Evolutionary conservation across 148 eudicot genomes (phyloP), one percentile per base, ranked within the genome.

Genomic region (Nepenthes gracilis): DNA sequence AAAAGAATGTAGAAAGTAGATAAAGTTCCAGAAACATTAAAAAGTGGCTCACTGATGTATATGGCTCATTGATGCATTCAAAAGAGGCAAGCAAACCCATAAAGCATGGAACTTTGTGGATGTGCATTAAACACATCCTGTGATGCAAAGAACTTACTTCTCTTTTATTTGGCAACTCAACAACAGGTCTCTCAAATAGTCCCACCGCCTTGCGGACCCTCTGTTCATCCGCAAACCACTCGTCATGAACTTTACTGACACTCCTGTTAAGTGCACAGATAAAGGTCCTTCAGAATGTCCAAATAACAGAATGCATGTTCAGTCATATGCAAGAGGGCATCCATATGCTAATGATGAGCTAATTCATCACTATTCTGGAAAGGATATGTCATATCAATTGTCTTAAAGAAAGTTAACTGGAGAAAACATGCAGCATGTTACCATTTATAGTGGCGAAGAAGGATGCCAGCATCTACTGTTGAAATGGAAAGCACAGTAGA

Each of bases 221-320:
- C 60, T 81, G 87, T 76, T 88, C 96, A 73, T 88, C 85, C 33
- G 89, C 93, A 79, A 88, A 88, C 96, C 96, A 88, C 72, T 81
- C 96, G 72, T 88, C 96, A 64, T 88, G 74, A 56, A 88, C 93
- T 71, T 83, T 85, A 71, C 87, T 81, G 56, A 85, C 92, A 70
- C 85, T 88, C 96, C 96, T 88, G 80, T 48, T 23, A 36, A 62
- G 36, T 63, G 68, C 72, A 70, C 36, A 70, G 48, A 66, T 14
- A 73, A 54, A 23, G 32, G 11, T 53, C 38, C 54, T 52, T 62
- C 47, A 53, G 45, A 50, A 48, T 1, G 35, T 10, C 23, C 33
- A 52, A 4, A 50, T 58, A 55, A 9, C 61, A 54, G n/a, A 61
- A 33, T 45, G 12, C 12, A 54, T 64, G 45, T 5, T n/a, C 53